Base-by-base conservation (phyloP, 2,329 filamentous ascomycete genomes). In the Cryphonectria parasitica region DNA sequence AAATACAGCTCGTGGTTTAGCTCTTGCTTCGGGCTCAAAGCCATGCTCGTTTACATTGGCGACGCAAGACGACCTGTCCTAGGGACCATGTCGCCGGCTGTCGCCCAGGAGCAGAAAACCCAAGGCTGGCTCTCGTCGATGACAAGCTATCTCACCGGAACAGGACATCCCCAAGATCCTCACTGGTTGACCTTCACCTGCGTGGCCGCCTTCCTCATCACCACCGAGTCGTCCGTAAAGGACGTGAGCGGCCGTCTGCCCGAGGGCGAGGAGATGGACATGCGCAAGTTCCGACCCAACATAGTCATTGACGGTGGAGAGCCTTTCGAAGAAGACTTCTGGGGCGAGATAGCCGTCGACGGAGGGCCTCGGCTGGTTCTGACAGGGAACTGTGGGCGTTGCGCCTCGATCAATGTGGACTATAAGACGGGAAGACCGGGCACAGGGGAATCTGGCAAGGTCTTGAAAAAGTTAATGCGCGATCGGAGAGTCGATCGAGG, bases 401-500 rank as follows among this genome's bases (percentile, higher is more conserved):
- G 92, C 78, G 81, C 83, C 41, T 92, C 89, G 72, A 81, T 94
- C 72, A 93, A 93, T 79, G 87, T 94, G 70, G 90, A 94, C 80
- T 92, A 92, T 77, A 77, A 81, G 31, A 92, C 89, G 0, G 92
- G 92, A 8, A 85, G 84, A 65, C 81, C 83, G 58, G 88, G 86
- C 0, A 80, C 81, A 1, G 88, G 88, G 2, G 87, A 89, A 75
- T 78, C 82, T 49, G 90, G 89, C n/a, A 82, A 81, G 54, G 85
- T 92, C 22, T 81, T 93, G 73, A 93, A 93, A 82, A 89, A 89
- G 75, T 80, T 95, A 75, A 89, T 90, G 85, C 86, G 84, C 66
- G 90, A 94, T 79, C 85, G 92, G 28, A 85, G 91, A 69, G 90
- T 94, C 8, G 92, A 95, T 76, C 73, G 78, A n/a, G 92, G 92